Evolutionary conservation across 2,329 filamentous ascomycete species (phyloP).

Genomic region (Coniochaeta sp.): DNA sequence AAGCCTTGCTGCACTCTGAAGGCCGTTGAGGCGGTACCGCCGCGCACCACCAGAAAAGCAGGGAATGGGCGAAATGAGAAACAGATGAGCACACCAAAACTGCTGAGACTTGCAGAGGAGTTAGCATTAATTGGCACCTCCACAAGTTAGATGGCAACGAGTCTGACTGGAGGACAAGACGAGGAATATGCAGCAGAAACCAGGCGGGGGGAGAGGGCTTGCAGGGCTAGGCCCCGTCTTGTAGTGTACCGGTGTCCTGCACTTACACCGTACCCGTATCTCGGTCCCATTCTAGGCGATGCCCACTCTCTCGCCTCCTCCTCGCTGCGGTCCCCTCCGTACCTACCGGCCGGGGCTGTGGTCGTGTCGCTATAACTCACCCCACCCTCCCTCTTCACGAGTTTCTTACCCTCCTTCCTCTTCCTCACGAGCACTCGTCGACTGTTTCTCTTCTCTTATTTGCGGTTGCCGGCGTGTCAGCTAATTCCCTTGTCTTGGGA

Average conservation of each 20-base stretch:
- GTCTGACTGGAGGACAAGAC: neutral
- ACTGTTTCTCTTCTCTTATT: slow-evolving; percentile 49
- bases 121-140: neutral
- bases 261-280: neutral
- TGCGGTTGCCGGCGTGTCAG: slow-evolving; percentile 55
- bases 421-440: slow-evolving; percentile 53
- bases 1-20: neutral
- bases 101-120: neutral
- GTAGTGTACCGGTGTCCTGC: too few relatives aligned
- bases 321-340: neutral
- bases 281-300: neutral
- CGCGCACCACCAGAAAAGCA: neutral
- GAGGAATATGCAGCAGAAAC: neutral
- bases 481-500: slow-evolving; percentile 50
- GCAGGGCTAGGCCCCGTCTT: neutral
- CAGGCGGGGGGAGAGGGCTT: neutral
- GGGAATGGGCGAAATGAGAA: slow-evolving; percentile 1
- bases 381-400: slow-evolving; percentile 42
- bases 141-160: neutral
- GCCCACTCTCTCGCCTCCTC: slow-evolving; percentile 2
- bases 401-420: slow-evolving; percentile 38
- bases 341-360: slow-evolving; percentile 4
- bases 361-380: slow-evolving; percentile 32
- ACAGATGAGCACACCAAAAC: neutral
- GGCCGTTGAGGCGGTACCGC: neutral